phyloP scores from a whole-genome alignment of 2,329 filamentous ascomycete species.

The Diaporthe sp. region DNA sequence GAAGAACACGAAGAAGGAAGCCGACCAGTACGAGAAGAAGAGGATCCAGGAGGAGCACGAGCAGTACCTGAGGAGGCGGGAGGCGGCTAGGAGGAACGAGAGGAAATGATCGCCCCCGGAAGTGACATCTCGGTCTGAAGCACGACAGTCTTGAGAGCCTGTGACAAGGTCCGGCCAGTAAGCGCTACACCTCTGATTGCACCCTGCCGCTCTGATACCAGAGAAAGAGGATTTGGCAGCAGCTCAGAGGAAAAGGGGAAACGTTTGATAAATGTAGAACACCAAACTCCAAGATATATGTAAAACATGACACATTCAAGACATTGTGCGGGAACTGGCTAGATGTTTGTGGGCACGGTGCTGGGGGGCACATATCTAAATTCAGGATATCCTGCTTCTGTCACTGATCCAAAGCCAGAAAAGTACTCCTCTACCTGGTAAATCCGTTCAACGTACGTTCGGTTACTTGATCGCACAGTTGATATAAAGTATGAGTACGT shows the following conservation, averaged over 20 bases:
- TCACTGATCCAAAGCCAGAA: no score
- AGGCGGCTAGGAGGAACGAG: constrained; percentile 24
- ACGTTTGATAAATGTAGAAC: neutral
- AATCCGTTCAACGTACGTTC: no score
- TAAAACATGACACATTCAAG: neutral
- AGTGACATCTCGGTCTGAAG: neutral
- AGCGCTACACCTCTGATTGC: neutral
- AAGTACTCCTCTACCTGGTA: no score
- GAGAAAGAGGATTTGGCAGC: neutral
- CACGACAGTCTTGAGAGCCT: neutral
- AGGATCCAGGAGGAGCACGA: constrained; percentile 34
- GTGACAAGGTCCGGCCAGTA: neutral
- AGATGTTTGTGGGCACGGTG: neutral
- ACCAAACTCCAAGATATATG: constrained; percentile 10
- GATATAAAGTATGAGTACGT: neutral
- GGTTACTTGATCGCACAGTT: no score
- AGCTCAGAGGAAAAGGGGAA: neutral
- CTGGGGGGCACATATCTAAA: no score
- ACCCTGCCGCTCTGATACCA: neutral
- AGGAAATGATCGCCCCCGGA: neutral
- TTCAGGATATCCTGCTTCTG: no score
- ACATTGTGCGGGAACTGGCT: neutral
- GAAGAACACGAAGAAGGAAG: constrained; percentile 12
- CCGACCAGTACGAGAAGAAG: constrained; percentile 23
- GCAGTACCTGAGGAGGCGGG: constrained; percentile 30